Evolutionary conservation across 225 moss, liverwort and hornwort genomes (phyloP).

Genomic region (Pseudisothecium myosuroides): DNA sequence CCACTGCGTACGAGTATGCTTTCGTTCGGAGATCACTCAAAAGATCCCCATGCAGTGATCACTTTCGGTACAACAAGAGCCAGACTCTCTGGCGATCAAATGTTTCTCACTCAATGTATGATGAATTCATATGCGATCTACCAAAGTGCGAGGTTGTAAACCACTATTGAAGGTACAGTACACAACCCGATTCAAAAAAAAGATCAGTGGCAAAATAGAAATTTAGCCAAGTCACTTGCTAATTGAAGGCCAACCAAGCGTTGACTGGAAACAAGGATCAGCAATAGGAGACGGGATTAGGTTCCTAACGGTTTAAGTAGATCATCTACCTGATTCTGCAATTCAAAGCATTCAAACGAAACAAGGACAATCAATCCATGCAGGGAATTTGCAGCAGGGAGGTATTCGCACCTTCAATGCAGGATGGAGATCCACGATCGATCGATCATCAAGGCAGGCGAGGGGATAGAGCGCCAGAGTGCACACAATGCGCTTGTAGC

Average conservation of each 20-base stretch:
- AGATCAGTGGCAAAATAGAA: background rate
- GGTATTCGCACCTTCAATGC: slow-evolving; percentile 32
- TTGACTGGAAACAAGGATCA: background rate
- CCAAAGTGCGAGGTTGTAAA: background rate
- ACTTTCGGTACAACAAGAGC: background rate
- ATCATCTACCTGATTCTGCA: background rate
- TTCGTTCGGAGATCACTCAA: background rate
- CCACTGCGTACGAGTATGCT: background rate
- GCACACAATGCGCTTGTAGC: slow-evolving; percentile 49
- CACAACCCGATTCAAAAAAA: background rate
- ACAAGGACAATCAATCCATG: background rate
- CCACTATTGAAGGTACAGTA: background rate
- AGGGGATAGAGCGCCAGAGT: slow-evolving; percentile 35
- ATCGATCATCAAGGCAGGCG: slow-evolving; percentile 17
- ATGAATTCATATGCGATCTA: background rate
- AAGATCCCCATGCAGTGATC: background rate
- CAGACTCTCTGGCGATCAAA: background rate
- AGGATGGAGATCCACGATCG: slow-evolving; percentile 28
- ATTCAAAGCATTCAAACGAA: background rate
- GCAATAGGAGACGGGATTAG: background rate
- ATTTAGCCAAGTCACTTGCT: background rate
- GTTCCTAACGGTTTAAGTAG: background rate
- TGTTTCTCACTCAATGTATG: background rate
- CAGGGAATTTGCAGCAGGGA: background rate
- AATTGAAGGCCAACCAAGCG: background rate